A percentile compares a stretch with the other conserved stretches of the same genome.
These are phyloP conservation scores for Mycena indigotica DNA, from an alignment of 768 basidiomycete genomes.

Conservation along the genomic window DNA sequence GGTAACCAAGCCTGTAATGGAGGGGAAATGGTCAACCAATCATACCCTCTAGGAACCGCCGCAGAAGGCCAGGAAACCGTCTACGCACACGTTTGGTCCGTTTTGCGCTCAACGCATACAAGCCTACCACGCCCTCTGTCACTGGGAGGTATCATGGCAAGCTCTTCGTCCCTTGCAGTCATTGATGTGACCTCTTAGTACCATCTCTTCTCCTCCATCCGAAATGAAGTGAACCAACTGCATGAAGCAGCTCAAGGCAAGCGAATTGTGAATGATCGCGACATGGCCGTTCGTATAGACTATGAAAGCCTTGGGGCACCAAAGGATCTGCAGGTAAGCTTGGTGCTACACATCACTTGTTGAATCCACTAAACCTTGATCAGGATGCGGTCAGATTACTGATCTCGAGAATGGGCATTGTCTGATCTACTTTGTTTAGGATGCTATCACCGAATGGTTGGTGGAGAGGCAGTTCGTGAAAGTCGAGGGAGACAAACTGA, in stretches of 20 bases:
- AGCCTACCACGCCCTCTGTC: conserved; percentile 71
- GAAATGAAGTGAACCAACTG: conserved; percentile 59
- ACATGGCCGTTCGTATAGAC: conserved; percentile 58
- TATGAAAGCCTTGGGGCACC: conserved; percentile 55
- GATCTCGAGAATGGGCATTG: neutral
- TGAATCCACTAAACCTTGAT: too few relatives aligned
- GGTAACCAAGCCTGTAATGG: conserved; percentile 38
- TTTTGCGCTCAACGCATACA: conserved; percentile 73
- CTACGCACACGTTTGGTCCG: conserved; percentile 66
- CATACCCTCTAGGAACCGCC: conserved; percentile 20
- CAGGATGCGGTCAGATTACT: conserved; percentile 48
- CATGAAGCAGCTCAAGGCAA: conserved; percentile 36
- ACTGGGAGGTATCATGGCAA: conserved; percentile 95
- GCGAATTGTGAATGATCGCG: conserved; percentile 27
- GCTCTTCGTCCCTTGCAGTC: too few relatives aligned
- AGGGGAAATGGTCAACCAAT: conserved; percentile 4
- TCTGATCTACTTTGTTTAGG: conserved; percentile 26
- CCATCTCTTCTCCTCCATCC: conserved; percentile 60
- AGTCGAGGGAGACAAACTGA: conserved; percentile 68
- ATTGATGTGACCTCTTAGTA: too few relatives aligned
- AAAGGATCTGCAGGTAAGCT: conserved; percentile 59
- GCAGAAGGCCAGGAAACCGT: conserved; percentile 23
- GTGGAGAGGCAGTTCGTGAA: conserved; percentile 69
- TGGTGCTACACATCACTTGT: too few relatives aligned
- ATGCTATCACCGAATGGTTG: conserved; percentile 81